Conservation (phyloP, 352 stramenopile genomes). For the Pythium dissimile region DNA sequence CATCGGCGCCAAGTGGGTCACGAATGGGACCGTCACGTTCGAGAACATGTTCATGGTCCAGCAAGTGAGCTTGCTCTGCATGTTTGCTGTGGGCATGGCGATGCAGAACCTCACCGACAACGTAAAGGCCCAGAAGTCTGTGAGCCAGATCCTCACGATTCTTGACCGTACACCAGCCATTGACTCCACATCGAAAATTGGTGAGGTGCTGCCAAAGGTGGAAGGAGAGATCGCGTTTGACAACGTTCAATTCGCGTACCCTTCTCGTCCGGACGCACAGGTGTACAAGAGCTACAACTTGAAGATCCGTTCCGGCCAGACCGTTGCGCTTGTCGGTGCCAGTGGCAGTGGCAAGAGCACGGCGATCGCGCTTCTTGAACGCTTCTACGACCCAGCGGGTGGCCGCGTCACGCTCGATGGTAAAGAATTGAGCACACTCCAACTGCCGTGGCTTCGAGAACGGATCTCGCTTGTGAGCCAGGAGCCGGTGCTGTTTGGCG, state of each 20-base stretch:
- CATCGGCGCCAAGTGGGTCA: conserved; percentile 40
- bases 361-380: conserved; percentile 56
- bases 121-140: conserved; percentile 28
- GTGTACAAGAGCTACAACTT: conserved; percentile 77
- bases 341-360: conserved; percentile 79
- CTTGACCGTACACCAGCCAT: conserved; percentile 43
- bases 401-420: conserved; percentile 52
- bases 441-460: conserved; percentile 31
- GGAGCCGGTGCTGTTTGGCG: conserved; percentile 52
- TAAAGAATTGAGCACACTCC: conserved; percentile 43
- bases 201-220: conserved; percentile 6
- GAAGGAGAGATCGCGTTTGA: conserved; percentile 33
- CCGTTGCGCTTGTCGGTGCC: conserved; percentile 77
- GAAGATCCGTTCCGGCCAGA: conserved; percentile 39
- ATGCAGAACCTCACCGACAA: conserved; percentile 28
- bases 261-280: conserved; percentile 35
- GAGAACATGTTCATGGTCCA: conserved; percentile 39
- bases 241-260: conserved; percentile 55
- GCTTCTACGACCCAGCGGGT: conserved; percentile 54
- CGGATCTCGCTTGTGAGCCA: conserved; percentile 26
- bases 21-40: conserved; percentile 31
- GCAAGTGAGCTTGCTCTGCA: conserved; percentile 33
- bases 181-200: conserved; percentile 17
- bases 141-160: conserved; percentile 34
- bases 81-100: conserved; percentile 30